Evolutionary conservation across 169 alveolate genomes (phyloP).

Genomic region (Eimeria falciformis): DNA sequence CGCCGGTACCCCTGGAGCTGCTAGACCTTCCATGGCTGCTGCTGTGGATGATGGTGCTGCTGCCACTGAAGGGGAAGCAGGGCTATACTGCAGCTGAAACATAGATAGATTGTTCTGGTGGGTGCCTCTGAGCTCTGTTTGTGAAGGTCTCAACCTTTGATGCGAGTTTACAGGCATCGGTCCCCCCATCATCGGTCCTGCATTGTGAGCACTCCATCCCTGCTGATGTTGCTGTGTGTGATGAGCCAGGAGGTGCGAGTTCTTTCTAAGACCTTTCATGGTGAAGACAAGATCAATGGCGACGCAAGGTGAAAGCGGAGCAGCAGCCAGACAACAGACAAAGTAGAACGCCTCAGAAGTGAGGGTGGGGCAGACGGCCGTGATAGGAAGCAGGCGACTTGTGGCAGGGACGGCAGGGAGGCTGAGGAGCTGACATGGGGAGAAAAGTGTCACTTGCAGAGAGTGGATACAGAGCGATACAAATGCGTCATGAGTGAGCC

Average conservation of each 20-base stretch:
- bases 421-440: constrained; percentile 55
- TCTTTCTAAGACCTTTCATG: not conserved
- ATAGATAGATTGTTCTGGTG: not conserved
- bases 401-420: constrained; percentile 63
- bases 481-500: constrained; percentile 31
- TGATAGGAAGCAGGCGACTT: constrained; percentile 41
- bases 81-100: not conserved
- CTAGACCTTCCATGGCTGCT: not conserved
- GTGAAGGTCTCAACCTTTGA: not conserved
- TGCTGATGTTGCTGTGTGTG: constrained; percentile 29
- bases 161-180: not conserved
- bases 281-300: constrained; percentile 39
- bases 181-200: not conserved
- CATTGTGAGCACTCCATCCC: not conserved
- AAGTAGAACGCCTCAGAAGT: constrained; percentile 38
- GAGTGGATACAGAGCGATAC: constrained; percentile 66
- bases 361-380: constrained; percentile 29
- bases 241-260: not conserved
- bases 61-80: not conserved
- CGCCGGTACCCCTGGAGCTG: constrained; percentile 23
- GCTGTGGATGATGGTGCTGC: constrained; percentile 21
- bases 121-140: not conserved
- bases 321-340: constrained; percentile 52
- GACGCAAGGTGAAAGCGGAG: constrained; percentile 46
- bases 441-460: constrained; percentile 67